Evolutionary conservation across 1,139 yeast species (phyloP).

Genomic region (Citeromyces siamensis): DNA sequence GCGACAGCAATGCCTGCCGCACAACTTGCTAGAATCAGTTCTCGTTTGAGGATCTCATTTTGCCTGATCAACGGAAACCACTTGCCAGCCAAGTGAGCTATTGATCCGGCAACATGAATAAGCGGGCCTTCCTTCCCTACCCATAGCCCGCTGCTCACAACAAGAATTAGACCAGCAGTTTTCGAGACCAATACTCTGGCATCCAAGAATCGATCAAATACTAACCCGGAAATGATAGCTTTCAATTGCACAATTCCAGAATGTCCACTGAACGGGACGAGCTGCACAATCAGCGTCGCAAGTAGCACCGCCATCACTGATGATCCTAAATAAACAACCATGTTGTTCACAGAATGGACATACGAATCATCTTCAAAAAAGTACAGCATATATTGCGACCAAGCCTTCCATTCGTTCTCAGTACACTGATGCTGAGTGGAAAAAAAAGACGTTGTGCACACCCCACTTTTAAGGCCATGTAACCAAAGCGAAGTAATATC

Average conservation of each 20-base stretch:
- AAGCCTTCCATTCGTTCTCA: conserved; percentile 23
- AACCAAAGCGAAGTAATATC: conserved; percentile 54
- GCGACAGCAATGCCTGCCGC: conserved; percentile 94
- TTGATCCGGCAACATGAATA: conserved; percentile 75
- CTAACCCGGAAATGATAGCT: conserved; percentile 48
- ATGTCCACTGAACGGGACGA: conserved; percentile 34
- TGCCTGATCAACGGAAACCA: conserved; percentile 17
- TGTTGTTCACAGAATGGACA: conserved; percentile 19
- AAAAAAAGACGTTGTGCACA: conserved; percentile 26
- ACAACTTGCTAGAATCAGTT: conserved; percentile 69
- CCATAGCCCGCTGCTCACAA: conserved; percentile 79
- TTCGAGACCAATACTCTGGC: conserved; percentile 34
- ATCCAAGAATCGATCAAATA: conserved; percentile 35
- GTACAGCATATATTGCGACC: conserved; percentile 21
- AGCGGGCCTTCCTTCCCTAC: conserved; percentile 92
- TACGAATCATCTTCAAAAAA: conserved; percentile 14
- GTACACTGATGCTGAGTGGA: conserved; percentile 17
- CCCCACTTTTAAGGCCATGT: conserved; percentile 44
- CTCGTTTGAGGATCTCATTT: conserved; percentile 48
- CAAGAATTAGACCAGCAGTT: conserved; percentile 41
- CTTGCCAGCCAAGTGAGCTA: conserved; percentile 29
- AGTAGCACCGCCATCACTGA: conserved; percentile 20
- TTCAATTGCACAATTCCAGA: conserved; percentile 68
- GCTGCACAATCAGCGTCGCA: conserved; percentile 21
- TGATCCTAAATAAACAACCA: conserved; percentile 21